Base-by-base conservation (phyloP, 2,329 filamentous ascomycete genomes). In the Cercospora zeae-maydis region DNA sequence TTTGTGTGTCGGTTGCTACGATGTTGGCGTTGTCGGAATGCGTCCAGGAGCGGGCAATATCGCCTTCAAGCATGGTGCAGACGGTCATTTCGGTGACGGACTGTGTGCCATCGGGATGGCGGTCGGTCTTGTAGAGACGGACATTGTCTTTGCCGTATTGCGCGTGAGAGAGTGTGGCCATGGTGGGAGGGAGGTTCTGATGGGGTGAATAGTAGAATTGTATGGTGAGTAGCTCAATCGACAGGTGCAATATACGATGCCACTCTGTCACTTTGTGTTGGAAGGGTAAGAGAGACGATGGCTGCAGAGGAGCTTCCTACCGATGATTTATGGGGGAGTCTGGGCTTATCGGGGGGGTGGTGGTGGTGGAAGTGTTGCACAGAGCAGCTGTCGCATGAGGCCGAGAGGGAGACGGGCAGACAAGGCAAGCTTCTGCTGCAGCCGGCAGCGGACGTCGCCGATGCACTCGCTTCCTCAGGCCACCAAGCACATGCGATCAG, bases 131-230 rank as follows among this genome's bases (percentile, higher is more conserved):
- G 86, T 90, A 96, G 73, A 99, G 87, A 74, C 95, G 93, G 84
- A 99, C 89, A 81, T 99, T 98, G 86, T 98, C 95, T 86, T 99
- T 93, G 81, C 90, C 90, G 77, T 93, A 93, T 75, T 88, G 87
- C 72, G 90, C 90, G 72, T 80, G 79, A 70, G 74, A 78, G 67
- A 83, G 79, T 63, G 79, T 73, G 69, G 80, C 75, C 79, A 82
- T 81, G 63, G 64, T 74, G 70, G 47, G 58, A 42, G 65, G 9
- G 60, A 57, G 14, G 9, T 19, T 14, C 9, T 42, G 37, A 8
- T 24, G 16, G 39, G 10, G 39, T 24, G 39, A 24, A 19, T 45
- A 21, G 39, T 45, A 45, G 19, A 45, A 24, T 24, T 6, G 2
- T 16, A 45, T 45, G 31, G 31, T 37, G 45, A 52, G 47, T 45